Evolutionary conservation across 768 basidiomycete species (phyloP), one percentile per base, ranked within the genome.

Genomic region (Boletus rubroflammeus): DNA sequence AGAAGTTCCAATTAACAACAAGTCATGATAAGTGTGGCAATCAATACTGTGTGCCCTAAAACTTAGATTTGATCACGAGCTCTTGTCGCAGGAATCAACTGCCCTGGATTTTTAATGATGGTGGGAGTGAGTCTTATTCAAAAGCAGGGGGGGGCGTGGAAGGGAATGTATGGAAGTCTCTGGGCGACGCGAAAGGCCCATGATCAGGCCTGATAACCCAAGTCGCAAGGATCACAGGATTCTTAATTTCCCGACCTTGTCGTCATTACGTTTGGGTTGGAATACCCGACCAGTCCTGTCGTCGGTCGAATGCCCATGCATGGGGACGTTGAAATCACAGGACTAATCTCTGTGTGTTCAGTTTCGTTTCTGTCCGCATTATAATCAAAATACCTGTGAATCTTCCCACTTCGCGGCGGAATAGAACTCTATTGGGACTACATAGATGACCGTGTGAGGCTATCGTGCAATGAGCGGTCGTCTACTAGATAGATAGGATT

Each of bases 31-130:
- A n/a, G n/a, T 46, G 42, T 50, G 51, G 43, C n/a, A 47, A 42
- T 26, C 55, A 38, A 41, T 17, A 28, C 31, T 44, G 21, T 47
- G 53, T 42, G 44, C 52, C 51, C 54, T 64, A 51, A 52, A 63
- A 55, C 21, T 53, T 47, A 15, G 49, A 60, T 54, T 51, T 13
- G 26, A 47, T 54, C 35, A 25, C 31, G 44, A 29, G n/a, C 38
- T 47, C 53, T 50, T 43, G 47, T 64, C 48, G 51, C 55, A 50
- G 35, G 41, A 53, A 44, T 29, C 26, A 32, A 51, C 54, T 31
- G 49, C 55, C 58, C 54, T 54, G 51, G 47, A 54, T 32, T 36
- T 36, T 40, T 23, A 29, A 43, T 54, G 42, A 28, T 34, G 50
- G 38, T 43, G 34, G 39, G 47, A 39, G 44, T 28, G 25, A 7